phyloP scores from a whole-genome alignment of 1,139 yeast species.

The Yamadazyma aaseri region DNA sequence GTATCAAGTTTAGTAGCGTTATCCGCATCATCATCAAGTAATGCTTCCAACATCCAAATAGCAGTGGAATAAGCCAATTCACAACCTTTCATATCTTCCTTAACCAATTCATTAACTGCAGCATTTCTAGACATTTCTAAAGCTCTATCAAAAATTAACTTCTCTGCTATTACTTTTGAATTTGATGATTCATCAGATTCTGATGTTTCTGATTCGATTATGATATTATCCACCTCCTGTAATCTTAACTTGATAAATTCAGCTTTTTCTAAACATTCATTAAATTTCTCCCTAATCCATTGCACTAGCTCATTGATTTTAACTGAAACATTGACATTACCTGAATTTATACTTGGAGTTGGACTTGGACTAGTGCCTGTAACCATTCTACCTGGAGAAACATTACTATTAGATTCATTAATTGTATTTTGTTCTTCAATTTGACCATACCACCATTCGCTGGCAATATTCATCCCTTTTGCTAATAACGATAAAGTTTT shows the following conservation, averaged over 20 bases:
- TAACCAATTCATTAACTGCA: slow-evolving; percentile 80
- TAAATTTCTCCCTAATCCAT: slow-evolving; percentile 87
- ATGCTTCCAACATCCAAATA: slow-evolving; percentile 91
- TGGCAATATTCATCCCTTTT: slow-evolving; percentile 79
- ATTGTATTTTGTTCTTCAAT: slow-evolving; percentile 20
- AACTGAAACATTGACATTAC: slow-evolving; percentile 19
- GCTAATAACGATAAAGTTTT: slow-evolving; percentile 81
- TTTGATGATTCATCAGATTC: slow-evolving; percentile 5
- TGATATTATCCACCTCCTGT: slow-evolving; percentile 45
- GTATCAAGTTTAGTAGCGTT: slow-evolving; percentile 46
- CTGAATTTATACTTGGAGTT: slow-evolving; percentile 5
- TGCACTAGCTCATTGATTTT: slow-evolving; percentile 81
- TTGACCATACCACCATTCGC: slow-evolving; percentile 77
- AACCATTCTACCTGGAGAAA: not conserved
- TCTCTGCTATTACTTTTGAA: slow-evolving; percentile 62
- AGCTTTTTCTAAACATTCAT: slow-evolving; percentile 85
- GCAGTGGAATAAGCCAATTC: slow-evolving; percentile 89
- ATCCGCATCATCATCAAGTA: slow-evolving; percentile 56
- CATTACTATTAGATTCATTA: slow-evolving; percentile 1
- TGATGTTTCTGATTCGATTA: slow-evolving; percentile 14
- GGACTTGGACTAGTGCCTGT: slow-evolving; percentile 10
- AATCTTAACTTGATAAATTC: slow-evolving; percentile 64
- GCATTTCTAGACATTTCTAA: slow-evolving; percentile 89
- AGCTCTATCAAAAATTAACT: slow-evolving; percentile 86
- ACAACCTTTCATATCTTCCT: slow-evolving; percentile 75